Evolutionary conservation across 106 monocot genomes (phyloP).

Genomic region (Acorus calamus): DNA sequence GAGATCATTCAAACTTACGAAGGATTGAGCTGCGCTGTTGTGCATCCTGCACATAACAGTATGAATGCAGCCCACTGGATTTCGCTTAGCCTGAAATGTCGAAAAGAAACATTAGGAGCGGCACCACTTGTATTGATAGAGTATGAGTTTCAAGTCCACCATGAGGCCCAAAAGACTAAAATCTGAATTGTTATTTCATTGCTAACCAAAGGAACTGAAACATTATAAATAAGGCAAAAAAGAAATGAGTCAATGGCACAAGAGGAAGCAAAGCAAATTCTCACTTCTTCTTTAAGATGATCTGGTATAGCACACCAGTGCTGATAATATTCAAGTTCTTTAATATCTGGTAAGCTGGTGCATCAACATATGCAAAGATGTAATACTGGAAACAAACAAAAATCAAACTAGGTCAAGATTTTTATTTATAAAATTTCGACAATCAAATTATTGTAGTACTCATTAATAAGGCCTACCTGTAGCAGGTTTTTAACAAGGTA

Average conservation of each 20-base stretch:
- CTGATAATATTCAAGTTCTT: conserved; percentile 99
- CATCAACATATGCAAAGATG: conserved; percentile 97
- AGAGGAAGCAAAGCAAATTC: neutral
- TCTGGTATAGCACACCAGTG: conserved; percentile 82
- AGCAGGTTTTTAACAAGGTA: conserved; percentile 89
- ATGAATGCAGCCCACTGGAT: conserved; percentile 93
- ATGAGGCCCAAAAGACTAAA: no score
- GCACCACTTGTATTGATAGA: no score
- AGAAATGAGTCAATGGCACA: no score
- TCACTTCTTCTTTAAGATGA: conserved; percentile 92
- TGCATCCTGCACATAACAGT: conserved; percentile 82
- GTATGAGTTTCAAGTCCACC: no score
- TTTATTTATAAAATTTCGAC: no score
- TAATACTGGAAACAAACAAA: conserved; percentile 58
- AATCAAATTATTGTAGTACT: neutral
- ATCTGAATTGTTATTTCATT: no score
- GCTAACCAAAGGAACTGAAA: no score
- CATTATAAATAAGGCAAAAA: no score
- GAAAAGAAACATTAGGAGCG: neutral
- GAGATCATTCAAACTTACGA: conserved; percentile 41
- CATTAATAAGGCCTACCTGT: conserved; percentile 36
- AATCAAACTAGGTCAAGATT: neutral
- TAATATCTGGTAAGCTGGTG: conserved; percentile 94
- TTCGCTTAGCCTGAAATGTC: conserved; percentile 57
- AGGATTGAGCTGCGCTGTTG: conserved; percentile 76